These are phyloP conservation scores for Brassica nigra DNA, from an alignment of 345 rosid species.

Conservation along the genomic window DNA sequence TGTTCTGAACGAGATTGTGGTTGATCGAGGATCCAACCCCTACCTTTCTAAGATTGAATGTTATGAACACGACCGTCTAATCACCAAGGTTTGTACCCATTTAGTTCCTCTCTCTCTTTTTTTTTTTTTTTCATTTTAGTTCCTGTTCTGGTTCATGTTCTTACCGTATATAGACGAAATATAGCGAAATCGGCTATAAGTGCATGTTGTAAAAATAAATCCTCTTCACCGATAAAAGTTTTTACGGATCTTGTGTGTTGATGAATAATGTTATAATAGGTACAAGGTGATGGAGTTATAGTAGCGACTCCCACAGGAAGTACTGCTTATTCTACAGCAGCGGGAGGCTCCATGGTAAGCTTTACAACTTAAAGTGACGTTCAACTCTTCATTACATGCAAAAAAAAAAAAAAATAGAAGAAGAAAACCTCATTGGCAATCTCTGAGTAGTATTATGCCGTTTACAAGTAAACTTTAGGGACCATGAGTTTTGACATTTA, in stretches of 20 bases:
- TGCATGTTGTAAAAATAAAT: background rate
- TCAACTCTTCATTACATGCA: background rate
- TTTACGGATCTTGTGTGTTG: background rate
- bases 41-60: conserved; percentile 98
- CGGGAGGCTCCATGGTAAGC: conserved; percentile 98
- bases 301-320: conserved; percentile 99
- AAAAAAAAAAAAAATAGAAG: background rate
- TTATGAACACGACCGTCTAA: conserved; percentile 91
- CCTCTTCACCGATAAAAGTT: background rate
- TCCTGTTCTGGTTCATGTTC: no score
- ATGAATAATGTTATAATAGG: conserved; percentile 48
- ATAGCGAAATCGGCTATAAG: no score
- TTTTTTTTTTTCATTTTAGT: no score
- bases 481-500: background rate
- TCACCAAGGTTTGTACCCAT: conserved; percentile 73
- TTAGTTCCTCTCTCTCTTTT: background rate
- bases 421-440: background rate
- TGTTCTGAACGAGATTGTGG: conserved; percentile 86
- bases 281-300: conserved; percentile 99
- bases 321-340: conserved; percentile 97
- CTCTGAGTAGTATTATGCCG: background rate
- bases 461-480: background rate
- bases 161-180: no score
- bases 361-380: background rate
- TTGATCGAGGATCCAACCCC: conserved; percentile 98